Base-by-base conservation (phyloP, 2,329 filamentous ascomycete species). In the Diaporthe helianthi region DNA sequence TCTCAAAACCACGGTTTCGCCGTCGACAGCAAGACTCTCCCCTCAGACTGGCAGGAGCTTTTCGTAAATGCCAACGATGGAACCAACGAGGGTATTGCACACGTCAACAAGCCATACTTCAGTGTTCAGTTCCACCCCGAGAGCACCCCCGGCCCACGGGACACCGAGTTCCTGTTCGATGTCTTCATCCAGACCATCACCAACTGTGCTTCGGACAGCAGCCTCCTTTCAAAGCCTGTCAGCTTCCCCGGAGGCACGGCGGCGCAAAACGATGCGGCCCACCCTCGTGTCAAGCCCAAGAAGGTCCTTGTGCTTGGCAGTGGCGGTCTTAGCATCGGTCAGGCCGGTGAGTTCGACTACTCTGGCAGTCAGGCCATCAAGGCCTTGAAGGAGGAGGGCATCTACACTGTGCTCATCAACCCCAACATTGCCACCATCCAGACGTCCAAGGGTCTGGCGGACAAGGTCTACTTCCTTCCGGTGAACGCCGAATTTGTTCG, bases 91-190 rank as follows among this genome's bases (percentile, higher is more conserved):
- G 96, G 96, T 82, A 98, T 99, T 78, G 91, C 94, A 81, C 94
- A 98, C 80, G 83, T 87, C 60, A 88, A 84, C 79, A 92, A 90
- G 77, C 96, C 96, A 64, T 97, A 95, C 83, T 99, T 99, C 86
- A 98, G 94, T 85, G 96, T 98, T n/a, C 96, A 99, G 79, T 99
- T 99, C 83, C 96, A 99, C 78, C 96, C 96, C 0, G 96, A 99
- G 82, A 97, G 94, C 84, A 97, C 94, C 1, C 96, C 96, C 3
- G 96, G 96, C 69, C 96, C 96, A 64, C 89, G 93, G 44, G 96
- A 99, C 79, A 99, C 96, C 33, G 96, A 99, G 80, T 98, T 93
- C 78, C 86, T 99, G 31, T 99, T 99, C 73, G 94, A 99, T 80
- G 93, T 98, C 72, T 99, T 99, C 84, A 92, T 99, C 78, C 84